Base-by-base conservation (phyloP, 176 grass and related monocot species). In the Canna indica region DNA sequence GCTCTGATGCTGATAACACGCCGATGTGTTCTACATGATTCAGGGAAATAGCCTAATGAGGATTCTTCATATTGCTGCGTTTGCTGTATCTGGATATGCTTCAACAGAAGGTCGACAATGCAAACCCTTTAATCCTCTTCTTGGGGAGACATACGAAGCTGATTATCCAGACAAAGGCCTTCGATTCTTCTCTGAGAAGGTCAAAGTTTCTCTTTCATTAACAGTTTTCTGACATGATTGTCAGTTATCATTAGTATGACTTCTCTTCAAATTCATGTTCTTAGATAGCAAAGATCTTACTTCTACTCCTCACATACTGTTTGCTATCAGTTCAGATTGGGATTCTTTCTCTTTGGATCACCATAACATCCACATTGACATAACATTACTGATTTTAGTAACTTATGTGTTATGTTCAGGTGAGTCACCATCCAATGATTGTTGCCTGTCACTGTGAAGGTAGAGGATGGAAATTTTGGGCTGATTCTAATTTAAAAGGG, bases 71-170 rank as follows among this genome's bases (percentile, higher is more conserved):
- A 83, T 91, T 72, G 92, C 88, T 29, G 92, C 88, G 31, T 96
- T 96, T 91, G 92, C 92, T 39, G 85, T 91, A 79, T 96, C 92
- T 57, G 84, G 92, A 38, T 96, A 96, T 86, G 88, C 92, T 83
- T 96, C 92, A 35, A 91, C 92, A 18, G 92, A 96, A 91, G 92
- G 92, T 70, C 88, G 88, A 57, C 88, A 96, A 39, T 91, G 92
- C 76, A 96, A 96, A 84, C 92, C 92, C 10, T 96, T 96, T 73
- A 96, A 96, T 78, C 88, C 92, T 76, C 79, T 96, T 57, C 76
- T 96, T 32, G 92, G 92, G 46, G 92, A 96, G 85, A 96, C 88
- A 82, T 96, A 96, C 76, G 92, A 96, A 88, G 92, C 92, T 76
- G 85, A 96, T 69, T 96, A 85, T 87, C 92, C 83, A 29, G 92